Evolutionary conservation across 352 stramenopile species (phyloP).

Genomic region (Phytophthora quininea): DNA sequence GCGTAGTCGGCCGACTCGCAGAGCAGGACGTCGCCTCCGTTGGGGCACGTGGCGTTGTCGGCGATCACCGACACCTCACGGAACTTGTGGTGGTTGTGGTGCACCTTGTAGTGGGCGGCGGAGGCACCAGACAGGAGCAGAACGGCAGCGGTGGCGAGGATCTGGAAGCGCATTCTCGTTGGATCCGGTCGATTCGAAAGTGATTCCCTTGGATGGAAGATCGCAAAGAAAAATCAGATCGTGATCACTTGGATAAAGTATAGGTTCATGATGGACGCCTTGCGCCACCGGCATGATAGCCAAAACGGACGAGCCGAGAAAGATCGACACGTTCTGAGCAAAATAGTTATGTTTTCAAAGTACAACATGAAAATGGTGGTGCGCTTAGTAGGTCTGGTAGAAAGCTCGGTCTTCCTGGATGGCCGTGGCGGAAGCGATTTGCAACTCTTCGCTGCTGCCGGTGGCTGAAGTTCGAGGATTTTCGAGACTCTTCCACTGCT

Average conservation of each 20-base stretch:
- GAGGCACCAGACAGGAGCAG: constrained; percentile 12
- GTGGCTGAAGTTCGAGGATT: constrained; percentile 22
- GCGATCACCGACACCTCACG: constrained; percentile 49
- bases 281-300: neutral
- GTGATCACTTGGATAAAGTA: too few relatives aligned
- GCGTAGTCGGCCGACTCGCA: constrained; percentile 46
- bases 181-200: constrained; percentile 13
- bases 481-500: constrained; percentile 28
- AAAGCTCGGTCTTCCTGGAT: constrained; percentile 15
- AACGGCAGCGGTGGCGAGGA: constrained; percentile 22
- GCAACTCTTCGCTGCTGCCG: constrained; percentile 24
- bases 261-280: neutral
- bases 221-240: constrained; percentile 9
- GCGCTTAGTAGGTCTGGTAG: constrained; percentile 16
- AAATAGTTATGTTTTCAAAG: neutral
- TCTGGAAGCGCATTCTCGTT: constrained; percentile 24
- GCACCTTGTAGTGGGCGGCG: constrained; percentile 24
- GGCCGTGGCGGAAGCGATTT: constrained; percentile 5
- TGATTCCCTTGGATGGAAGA: constrained; percentile 1
- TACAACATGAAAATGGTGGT: neutral
- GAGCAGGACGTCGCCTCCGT: constrained; percentile 47
- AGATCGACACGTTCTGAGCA: too few relatives aligned
- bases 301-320: neutral
- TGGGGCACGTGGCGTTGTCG: constrained; percentile 48
- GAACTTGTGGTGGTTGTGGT: constrained; percentile 55